Evolutionary conservation across 2,329 filamentous ascomycete genomes (phyloP).

Genomic region (Chaetomium sp.): DNA sequence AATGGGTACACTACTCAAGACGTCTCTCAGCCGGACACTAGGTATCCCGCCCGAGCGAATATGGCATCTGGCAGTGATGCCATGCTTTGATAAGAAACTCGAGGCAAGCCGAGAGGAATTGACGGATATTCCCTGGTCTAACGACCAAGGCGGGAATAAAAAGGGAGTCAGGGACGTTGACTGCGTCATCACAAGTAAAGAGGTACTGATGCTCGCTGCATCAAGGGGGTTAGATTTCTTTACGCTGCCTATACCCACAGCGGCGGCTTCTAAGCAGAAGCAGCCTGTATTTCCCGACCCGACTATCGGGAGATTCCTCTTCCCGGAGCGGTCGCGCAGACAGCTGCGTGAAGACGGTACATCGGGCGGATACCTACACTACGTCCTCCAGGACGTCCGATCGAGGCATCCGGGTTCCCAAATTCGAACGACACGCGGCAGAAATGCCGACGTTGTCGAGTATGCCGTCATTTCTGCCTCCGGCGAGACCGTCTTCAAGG

Average conservation of each 20-base stretch:
- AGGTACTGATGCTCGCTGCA: constrained; percentile 82
- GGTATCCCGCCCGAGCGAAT: constrained; percentile 71
- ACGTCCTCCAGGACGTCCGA: constrained; percentile 71
- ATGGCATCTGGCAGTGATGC: constrained; percentile 96
- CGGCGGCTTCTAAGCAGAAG: constrained; percentile 27
- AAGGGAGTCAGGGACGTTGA: constrained; percentile 78
- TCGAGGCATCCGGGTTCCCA: constrained; percentile 63
- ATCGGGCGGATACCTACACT: constrained; percentile 83
- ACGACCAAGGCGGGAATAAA: constrained; percentile 38
- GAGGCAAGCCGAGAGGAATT: constrained; percentile 92
- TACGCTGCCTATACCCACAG: constrained; percentile 46
- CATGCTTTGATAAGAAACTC: constrained; percentile 98
- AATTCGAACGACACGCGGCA: constrained; percentile 65
- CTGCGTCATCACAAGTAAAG: constrained; percentile 95
- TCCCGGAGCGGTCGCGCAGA: constrained; percentile 45
- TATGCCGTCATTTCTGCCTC: constrained; percentile 59
- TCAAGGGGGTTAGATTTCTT: constrained; percentile 74
- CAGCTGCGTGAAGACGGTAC: constrained; percentile 59
- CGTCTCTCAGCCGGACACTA: constrained; percentile 65
- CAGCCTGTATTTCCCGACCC: constrained; percentile 64
- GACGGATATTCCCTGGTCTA: constrained; percentile 68
- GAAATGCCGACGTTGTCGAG: constrained; percentile 88
- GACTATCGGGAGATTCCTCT: constrained; percentile 65
- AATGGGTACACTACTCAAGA: constrained; percentile 85
- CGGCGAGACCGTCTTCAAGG: constrained; percentile 61